These are phyloP conservation scores for Fusarium palustre DNA, from an alignment of 2,329 filamentous ascomycete species.

Conservation along the genomic window DNA sequence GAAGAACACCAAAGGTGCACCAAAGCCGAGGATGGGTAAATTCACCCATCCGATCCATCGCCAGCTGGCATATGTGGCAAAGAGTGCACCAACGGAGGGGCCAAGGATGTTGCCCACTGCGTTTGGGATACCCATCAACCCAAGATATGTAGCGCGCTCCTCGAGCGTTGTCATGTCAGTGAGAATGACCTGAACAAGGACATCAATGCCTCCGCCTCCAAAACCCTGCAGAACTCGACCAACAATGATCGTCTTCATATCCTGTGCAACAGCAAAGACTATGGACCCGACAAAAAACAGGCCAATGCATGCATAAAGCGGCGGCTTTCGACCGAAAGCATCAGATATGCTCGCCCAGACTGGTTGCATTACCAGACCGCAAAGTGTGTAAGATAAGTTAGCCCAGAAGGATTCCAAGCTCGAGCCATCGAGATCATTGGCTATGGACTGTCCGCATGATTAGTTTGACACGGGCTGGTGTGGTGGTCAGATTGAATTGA, in stretches of 20 bases:
- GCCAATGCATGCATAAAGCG: slow-evolving; percentile 3
- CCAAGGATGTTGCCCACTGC: slow-evolving; percentile 18
- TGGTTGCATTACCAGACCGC: slow-evolving; percentile 24
- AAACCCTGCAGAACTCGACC: slow-evolving; percentile 21
- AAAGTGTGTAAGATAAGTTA: slow-evolving; percentile 16
- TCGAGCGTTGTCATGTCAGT: slow-evolving; percentile 17
- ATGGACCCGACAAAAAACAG: slow-evolving; percentile 17
- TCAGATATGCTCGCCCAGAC: slow-evolving; percentile 23
- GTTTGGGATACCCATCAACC: slow-evolving; percentile 14
- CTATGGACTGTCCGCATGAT: slow-evolving; percentile 3
- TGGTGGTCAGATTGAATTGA: background rate
- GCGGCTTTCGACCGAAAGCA: slow-evolving; percentile 22
- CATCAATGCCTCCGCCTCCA: slow-evolving; percentile 19
- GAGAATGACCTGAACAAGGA: slow-evolving; percentile 16
- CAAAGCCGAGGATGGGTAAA: slow-evolving; percentile 11
- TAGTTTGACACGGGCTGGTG: background rate
- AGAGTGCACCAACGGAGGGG: slow-evolving; percentile 3
- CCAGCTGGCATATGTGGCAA: slow-evolving; percentile 15
- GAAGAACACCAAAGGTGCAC: slow-evolving; percentile 15
- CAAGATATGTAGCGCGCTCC: slow-evolving; percentile 12
- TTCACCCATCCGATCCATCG: slow-evolving; percentile 27
- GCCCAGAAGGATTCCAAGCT: slow-evolving; percentile 27
- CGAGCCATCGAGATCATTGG: slow-evolving; percentile 16
- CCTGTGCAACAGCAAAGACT: slow-evolving; percentile 15
- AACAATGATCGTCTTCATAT: slow-evolving; percentile 14